phyloP scores from a whole-genome alignment of 805 yeast genomes.

The Saturnispora quitensis region DNA sequence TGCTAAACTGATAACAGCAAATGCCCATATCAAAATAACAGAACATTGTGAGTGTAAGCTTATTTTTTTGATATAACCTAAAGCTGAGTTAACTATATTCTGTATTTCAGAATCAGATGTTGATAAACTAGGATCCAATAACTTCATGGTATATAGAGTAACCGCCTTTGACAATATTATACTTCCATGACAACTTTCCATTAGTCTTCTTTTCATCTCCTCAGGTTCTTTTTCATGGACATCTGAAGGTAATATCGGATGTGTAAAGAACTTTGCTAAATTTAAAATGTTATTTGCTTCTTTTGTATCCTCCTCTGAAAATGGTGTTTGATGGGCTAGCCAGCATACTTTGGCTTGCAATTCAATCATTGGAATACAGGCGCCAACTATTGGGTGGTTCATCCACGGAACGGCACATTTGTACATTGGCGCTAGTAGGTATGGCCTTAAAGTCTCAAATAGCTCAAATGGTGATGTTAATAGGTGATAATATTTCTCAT shows the following conservation, averaged over 20 bases:
- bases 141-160: conserved; percentile 10
- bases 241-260: conserved; percentile 13
- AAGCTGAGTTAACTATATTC: conserved; percentile 7
- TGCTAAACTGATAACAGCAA: conserved; percentile 15
- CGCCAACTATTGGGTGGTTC: conserved; percentile 35
- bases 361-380: conserved; percentile 31
- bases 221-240: conserved; percentile 12
- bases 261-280: conserved; percentile 11
- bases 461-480: conserved; percentile 36
- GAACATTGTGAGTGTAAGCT: conserved; percentile 13
- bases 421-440: conserved; percentile 29
- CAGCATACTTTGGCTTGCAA: conserved; percentile 30
- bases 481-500: conserved; percentile 19
- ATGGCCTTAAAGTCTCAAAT: conserved; percentile 24
- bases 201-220: conserved; percentile 12
- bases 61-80: conserved; percentile 8
- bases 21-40: conserved; percentile 14
- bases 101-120: conserved; percentile 7
- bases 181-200: conserved; percentile 17
- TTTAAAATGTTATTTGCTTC: conserved; percentile 5
- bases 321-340: conserved; percentile 22
- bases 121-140: conserved; percentile 9
- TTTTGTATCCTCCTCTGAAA: conserved; percentile 1
- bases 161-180: conserved; percentile 13
- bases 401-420: conserved; percentile 29